Evolutionary conservation across 2,329 filamentous ascomycete species (phyloP).

Genomic region (Metarhizium guizhouense): DNA sequence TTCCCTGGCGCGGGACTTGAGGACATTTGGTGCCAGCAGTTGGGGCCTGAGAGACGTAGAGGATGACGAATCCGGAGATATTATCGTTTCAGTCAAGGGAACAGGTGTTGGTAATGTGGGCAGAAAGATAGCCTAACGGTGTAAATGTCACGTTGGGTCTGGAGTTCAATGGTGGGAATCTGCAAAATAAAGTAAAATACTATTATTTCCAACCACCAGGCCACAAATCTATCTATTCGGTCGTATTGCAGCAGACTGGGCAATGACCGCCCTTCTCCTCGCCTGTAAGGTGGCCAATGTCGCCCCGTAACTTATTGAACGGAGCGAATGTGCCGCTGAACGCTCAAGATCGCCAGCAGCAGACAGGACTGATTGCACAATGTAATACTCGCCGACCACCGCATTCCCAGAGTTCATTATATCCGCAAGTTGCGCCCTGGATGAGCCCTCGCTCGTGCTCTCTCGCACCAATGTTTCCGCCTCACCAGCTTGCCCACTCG

Average conservation of each 20-base stretch:
- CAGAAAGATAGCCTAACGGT: constrained; percentile 63
- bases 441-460: constrained; percentile 18
- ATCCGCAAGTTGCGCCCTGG: constrained; percentile 33
- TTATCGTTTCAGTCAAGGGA: constrained; percentile 87
- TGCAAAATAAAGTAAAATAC: neutral
- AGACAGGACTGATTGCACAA: constrained; percentile 38
- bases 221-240: constrained; percentile 11
- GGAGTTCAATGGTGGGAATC: neutral
- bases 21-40: constrained; percentile 78
- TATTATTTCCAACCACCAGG: neutral
- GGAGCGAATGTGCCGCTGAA: constrained; percentile 41
- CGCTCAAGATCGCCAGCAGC: constrained; percentile 37
- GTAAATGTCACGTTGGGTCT: neutral
- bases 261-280: constrained; percentile 27
- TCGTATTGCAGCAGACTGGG: constrained; percentile 11
- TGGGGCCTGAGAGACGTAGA: constrained; percentile 79
- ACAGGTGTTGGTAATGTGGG: constrained; percentile 91
- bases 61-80: constrained; percentile 58
- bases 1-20: constrained; percentile 72
- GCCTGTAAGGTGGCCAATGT: constrained; percentile 44
- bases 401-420: constrained; percentile 46
- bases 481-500: constrained; percentile 17
- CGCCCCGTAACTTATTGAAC: constrained; percentile 45
- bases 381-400: constrained; percentile 43
- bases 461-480: constrained; percentile 18